phyloP scores from a whole-genome alignment of 2,329 filamentous ascomycete species.

The Colletotrichum endophyticum region DNA sequence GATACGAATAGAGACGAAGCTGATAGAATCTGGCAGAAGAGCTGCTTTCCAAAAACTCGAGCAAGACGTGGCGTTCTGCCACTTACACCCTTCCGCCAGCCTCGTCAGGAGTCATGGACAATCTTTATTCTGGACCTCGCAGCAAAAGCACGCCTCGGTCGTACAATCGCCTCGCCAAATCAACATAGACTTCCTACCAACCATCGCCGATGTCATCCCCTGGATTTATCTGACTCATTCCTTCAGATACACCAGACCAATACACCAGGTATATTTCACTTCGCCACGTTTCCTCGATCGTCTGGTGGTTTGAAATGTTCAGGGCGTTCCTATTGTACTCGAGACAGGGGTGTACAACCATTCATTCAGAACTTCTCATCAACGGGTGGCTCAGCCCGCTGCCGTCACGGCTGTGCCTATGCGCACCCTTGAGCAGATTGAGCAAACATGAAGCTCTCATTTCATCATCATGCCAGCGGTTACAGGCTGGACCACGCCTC shows the following conservation, averaged over 20 bases:
- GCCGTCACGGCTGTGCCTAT: neutral
- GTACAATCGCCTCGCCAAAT: neutral
- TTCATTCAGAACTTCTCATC: neutral
- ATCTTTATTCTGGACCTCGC: neutral
- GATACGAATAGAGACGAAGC: neutral
- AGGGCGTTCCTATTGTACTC: neutral
- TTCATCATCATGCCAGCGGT: conserved; percentile 5
- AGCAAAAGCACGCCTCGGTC: neutral
- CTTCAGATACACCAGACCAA: neutral
- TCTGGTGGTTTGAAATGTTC: neutral
- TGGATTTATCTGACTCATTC: neutral
- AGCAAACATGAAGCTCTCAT: conserved; percentile 5
- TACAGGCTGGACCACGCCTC: neutral
- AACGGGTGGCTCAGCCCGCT: neutral
- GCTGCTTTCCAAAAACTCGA: neutral
- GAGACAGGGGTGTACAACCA: neutral
- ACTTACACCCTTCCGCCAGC: neutral
- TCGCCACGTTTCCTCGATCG: neutral
- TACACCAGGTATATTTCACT: neutral
- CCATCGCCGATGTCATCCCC: neutral
- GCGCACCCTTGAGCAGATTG: neutral
- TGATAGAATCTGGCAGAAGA: neutral
- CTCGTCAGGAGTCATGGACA: neutral
- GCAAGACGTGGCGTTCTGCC: neutral
- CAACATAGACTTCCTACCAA: neutral